Percentiles rank a stretch among this genome's conserved stretches.
These are phyloP conservation scores for Wickerhamiella spandovensis DNA, from an alignment of 805 yeast genomes.

Conservation along the genomic window DNA sequence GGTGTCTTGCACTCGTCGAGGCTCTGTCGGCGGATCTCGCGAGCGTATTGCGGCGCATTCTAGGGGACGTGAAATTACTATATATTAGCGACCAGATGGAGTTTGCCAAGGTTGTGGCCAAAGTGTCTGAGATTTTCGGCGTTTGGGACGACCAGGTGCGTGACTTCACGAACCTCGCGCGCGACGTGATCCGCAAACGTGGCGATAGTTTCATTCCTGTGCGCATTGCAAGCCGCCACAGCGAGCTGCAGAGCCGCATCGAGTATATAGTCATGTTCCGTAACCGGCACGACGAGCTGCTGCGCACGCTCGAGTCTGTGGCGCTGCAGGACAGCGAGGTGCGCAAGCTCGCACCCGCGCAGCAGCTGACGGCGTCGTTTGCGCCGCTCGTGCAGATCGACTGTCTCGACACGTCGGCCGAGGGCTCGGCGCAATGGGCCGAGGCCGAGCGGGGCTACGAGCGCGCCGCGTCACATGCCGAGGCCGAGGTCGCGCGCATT, in stretches of 20 bases:
- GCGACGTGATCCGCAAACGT: constrained; percentile 65
- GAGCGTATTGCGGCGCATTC: constrained; percentile 29
- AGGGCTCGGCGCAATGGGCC: constrained; percentile 31
- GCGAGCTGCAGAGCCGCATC: constrained; percentile 31
- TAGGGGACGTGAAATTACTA: background rate
- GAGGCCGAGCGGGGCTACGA: constrained; percentile 31
- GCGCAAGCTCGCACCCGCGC: constrained; percentile 17
- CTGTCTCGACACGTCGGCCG: constrained; percentile 21
- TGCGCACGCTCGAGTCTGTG: constrained; percentile 8
- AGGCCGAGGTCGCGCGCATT: constrained; percentile 31
- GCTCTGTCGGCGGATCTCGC: constrained; percentile 47
- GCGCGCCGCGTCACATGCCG: constrained; percentile 33
- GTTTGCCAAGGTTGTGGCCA: background rate
- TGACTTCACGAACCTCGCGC: constrained; percentile 48
- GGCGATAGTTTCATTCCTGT: constrained; percentile 58
- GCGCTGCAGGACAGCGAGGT: constrained; percentile 11
- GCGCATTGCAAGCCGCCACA: constrained; percentile 38
- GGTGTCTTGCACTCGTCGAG: constrained; percentile 56
- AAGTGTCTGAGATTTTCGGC: background rate
- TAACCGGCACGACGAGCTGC: constrained; percentile 38
- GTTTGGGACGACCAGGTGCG: constrained; percentile 50
- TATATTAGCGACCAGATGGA: background rate
- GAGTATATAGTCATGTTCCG: constrained; percentile 35
- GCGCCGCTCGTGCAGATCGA: constrained; percentile 28
- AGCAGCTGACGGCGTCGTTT: constrained; percentile 32